These are phyloP conservation scores for Aureobasidium leucospermi DNA, from an alignment of 2,329 filamentous ascomycete genomes.

Conservation along the genomic window DNA sequence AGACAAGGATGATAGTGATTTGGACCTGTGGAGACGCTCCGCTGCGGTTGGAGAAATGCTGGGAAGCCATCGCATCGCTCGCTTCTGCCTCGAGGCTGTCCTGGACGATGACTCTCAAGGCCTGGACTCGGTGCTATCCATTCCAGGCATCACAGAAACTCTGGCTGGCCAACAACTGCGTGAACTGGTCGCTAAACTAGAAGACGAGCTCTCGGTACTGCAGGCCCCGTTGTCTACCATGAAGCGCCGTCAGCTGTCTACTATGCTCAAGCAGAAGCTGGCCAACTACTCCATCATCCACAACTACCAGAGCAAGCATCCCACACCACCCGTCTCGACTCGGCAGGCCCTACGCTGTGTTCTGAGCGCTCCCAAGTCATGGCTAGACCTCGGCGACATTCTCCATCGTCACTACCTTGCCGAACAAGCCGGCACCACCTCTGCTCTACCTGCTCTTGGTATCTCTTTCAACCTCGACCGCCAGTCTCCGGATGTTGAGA, in stretches of 20 bases:
- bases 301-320: not conserved
- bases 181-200: constrained; percentile 41
- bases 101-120: constrained; percentile 54
- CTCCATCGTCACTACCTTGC: constrained; percentile 23
- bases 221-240: constrained; percentile 44
- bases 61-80: constrained; percentile 50
- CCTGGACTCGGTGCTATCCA: constrained; percentile 44
- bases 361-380: constrained; percentile 23
- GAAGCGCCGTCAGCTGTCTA: constrained; percentile 44
- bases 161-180: constrained; percentile 47
- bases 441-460: constrained; percentile 18
- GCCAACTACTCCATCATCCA: constrained; percentile 47
- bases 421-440: constrained; percentile 22
- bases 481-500: not conserved
- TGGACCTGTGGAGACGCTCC: constrained; percentile 57
- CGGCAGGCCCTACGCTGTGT: constrained; percentile 14
- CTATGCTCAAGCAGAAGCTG: constrained; percentile 45
- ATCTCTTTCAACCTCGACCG: constrained; percentile 22
- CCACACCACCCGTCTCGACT: not conserved
- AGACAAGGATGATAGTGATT: constrained; percentile 57
- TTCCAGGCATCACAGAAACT: constrained; percentile 52
- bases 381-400: constrained; percentile 27
- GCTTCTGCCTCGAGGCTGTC: constrained; percentile 58
- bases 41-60: constrained; percentile 51
- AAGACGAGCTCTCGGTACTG: constrained; percentile 49